phyloP scores from a whole-genome alignment of 2,329 filamentous ascomycete genomes.

The Paecilomyces fulvus region DNA sequence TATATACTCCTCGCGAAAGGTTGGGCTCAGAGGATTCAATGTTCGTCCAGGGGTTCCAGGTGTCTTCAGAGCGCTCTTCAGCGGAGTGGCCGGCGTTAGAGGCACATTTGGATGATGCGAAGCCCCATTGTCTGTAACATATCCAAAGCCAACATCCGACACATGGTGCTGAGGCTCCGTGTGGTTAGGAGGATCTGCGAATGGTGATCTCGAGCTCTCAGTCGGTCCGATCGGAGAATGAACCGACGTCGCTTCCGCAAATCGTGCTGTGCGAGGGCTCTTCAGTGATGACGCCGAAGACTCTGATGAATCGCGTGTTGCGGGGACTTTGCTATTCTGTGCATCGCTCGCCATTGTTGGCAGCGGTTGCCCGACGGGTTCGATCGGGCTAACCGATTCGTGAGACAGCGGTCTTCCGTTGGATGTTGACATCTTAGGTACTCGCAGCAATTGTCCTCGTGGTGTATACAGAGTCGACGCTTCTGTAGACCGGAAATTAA shows the following conservation, averaged over 20 bases:
- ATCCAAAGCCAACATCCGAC: slow-evolving; percentile 86
- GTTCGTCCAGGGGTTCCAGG: slow-evolving; percentile 65
- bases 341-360: slow-evolving; percentile 14
- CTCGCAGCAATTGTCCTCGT: not conserved
- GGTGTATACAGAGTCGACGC: not conserved
- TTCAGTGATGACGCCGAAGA: slow-evolving; percentile 30
- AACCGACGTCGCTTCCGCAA: slow-evolving; percentile 57
- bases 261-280: slow-evolving; percentile 52
- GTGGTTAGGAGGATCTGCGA: slow-evolving; percentile 43
- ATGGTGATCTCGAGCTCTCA: slow-evolving; percentile 38
- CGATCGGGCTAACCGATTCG: slow-evolving; percentile 30
- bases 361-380: slow-evolving; percentile 25
- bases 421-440: slow-evolving; percentile 15
- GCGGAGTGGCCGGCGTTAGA: slow-evolving; percentile 64
- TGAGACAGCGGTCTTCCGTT: slow-evolving; percentile 23
- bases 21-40: slow-evolving; percentile 79
- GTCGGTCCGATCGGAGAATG: slow-evolving; percentile 51
- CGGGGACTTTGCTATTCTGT: slow-evolving; percentile 11
- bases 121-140: slow-evolving; percentile 56
- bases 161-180: slow-evolving; percentile 48
- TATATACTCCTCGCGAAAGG: slow-evolving; percentile 78
- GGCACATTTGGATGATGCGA: slow-evolving; percentile 42
- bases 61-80: slow-evolving; percentile 84
- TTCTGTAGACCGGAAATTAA: not conserved
- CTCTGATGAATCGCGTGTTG: slow-evolving; percentile 21